These are phyloP conservation scores for Linnemannia zychae DNA, from an alignment of 192 early-diverging fungal species.

Conservation along the genomic window DNA sequence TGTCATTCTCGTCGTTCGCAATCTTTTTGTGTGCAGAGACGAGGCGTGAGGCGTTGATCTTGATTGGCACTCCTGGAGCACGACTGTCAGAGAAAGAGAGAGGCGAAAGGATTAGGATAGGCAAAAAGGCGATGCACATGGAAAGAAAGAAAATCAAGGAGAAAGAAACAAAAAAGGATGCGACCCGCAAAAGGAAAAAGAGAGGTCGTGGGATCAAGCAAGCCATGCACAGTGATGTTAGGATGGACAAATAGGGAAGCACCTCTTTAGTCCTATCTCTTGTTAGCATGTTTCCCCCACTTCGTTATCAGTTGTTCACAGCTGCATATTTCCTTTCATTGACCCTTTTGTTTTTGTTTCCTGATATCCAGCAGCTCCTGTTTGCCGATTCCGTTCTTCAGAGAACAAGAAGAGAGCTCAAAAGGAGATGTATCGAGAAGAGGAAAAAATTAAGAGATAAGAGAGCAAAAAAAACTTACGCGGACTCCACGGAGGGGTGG, in stretches of 20 bases:
- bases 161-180: slow-evolving; percentile 6
- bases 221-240: not conserved
- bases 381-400: too few species aligned
- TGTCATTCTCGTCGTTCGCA: slow-evolving; percentile 27
- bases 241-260: not conserved
- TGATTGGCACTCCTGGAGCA: slow-evolving; percentile 33
- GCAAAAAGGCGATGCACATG: not conserved
- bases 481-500: slow-evolving; percentile 41
- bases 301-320: too few species aligned
- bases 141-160: slow-evolving; percentile 3
- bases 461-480: slow-evolving; percentile 32
- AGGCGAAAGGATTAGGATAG: not conserved
- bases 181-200: not conserved
- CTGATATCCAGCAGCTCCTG: too few species aligned
- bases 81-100: not conserved
- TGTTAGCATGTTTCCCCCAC: not conserved
- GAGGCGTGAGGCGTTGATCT: slow-evolving; percentile 19
- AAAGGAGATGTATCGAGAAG: not conserved
- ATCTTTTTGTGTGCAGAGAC: slow-evolving; percentile 38
- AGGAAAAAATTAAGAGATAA: not conserved
- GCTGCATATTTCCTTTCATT: too few species aligned
- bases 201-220: not conserved
- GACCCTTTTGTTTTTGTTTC: too few species aligned
- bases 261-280: not conserved
- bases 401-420: not conserved